Base-by-base conservation (phyloP, 2,329 filamentous ascomycete species). In the Xylariaceae sp. region DNA sequence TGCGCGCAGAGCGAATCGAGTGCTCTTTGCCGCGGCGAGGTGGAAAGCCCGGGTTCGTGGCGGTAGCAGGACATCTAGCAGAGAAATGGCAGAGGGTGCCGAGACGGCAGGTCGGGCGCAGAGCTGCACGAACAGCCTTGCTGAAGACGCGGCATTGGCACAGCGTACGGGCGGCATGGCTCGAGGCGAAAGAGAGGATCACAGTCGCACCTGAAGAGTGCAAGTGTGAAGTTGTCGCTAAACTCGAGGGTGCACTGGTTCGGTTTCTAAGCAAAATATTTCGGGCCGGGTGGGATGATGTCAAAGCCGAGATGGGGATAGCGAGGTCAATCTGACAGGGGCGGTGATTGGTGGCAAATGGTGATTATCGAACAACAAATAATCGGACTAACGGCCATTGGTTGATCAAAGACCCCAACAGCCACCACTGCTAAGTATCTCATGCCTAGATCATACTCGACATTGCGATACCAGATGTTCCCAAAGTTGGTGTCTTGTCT, bases 141-240 rank as follows among this genome's bases (percentile, higher is more conserved):
- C 62, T 6, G 54, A 51, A 9, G 61, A 61, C 1, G 53, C 38
- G 6, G 66, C 55, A 40, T 67, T 61, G 33, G 60, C 50, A 53
- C 73, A 76, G 37, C 55, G 60, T 45, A 56, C 36, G 12, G 54
- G 48, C 19, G 53, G 45, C 39, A 54, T 52, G 43, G 15, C 13
- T 40, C 33, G 9, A 17, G 28, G 13, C 35, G 18, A 39, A n/a
- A 9, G 29, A n/a, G 30, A 6, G 6, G 30, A n/a, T 6, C 16
- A 7, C 6, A 7, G 13, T 32, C 8, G 30, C 9, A n/a, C 12
- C 15, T 32, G 13, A n/a, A 17, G 13, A 17, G 30, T 13, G 30
- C 30, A 32, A n/a, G 15, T 32, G 30, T 32, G 30, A 32, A 17
- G 30, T 13, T 32, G 30, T 6, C 30, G 30, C 12, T 7, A 6